Base-by-base conservation (phyloP, 768 basidiomycete genomes). In the Tephrocybe sp. region DNA sequence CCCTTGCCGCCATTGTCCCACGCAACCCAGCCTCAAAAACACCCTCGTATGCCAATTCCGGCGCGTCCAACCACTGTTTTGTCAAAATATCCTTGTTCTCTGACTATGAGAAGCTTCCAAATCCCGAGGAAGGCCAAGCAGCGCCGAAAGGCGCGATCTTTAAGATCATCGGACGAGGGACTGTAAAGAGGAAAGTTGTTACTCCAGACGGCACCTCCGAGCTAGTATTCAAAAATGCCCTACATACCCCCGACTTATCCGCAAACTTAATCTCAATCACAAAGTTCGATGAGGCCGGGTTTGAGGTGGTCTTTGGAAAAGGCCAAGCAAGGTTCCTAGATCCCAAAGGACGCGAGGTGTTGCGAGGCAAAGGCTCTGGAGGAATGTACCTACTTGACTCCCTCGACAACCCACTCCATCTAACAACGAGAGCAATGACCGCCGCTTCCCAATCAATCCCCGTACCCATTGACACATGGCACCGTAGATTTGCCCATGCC, bases 401-500 rank as follows among this genome's bases (percentile, higher is more conserved):
- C 33, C 33, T 34, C 13, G 33, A 34, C 33, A 34, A 12, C 7
- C 29, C 29, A 30, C 29, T 12, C 6, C 29, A 30, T 6, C 12
- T 30, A 30, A 30, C 29, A 30, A 12, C 36, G 1, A 30, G 41
- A 0, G 56, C 55, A 4, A 49, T 54, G 5, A 33, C 47, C 4
- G 40, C 50, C 2, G 24, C 42, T 9, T 62, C 60, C 3, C 55
- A 57, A 3, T 44, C 51, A 3, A 52, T 59, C 16, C 59, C 60
- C 0, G 49, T 50, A 0, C 53, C 56, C 41, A 22, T 66, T 38
- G 58, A 52, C 1, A 56, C 49, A 0, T 65, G 62, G 63, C 68
- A 69, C 52, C 38, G 55, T 4, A 38, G 59, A 1, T 49, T 69
- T 34, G 55, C 52, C 0, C 66, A 69, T 42, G 45, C 52, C 0